Base-by-base conservation (phyloP, 257 asterid species). In the Penstemon eatonii region DNA sequence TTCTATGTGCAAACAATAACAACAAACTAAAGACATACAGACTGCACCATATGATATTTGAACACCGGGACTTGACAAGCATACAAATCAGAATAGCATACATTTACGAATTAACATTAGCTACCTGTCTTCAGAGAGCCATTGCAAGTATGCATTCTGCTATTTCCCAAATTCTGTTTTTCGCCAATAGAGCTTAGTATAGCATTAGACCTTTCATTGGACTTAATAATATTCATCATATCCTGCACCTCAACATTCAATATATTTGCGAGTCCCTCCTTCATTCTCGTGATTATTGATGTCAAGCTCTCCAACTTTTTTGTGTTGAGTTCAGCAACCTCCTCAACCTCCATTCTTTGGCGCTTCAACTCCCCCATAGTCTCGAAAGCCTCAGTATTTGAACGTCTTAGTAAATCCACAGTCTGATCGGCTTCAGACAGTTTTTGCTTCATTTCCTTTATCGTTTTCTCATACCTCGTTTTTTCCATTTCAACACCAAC, bases 301-400 rank as follows among this genome's bases (percentile, higher is more conserved):
- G 33, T 44, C 50, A 67, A 51, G 44, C n/a, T 15, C 13, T 52
- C 54, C 8, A 38, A 54, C 66, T n/a, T 61, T 47, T 53, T 63
- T 41, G 6, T 61, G 49, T 67, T 36, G 6, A 7, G 50, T 7
- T 67, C 61, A 25, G 44, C 8, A n/a, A 13, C 38, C 46, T 65
- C 39, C 40, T 65, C 44, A 4, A 39, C 72, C 70, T 41, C 67
- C 37, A 40, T 7, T 3, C 10, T 42, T 7, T 39, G 56, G 3
- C 43, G 19, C 60, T 37, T 72, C 65, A 72, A 56, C 49, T 56
- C 65, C 66, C 18, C 47, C 10, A 73, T 33, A 18, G 67, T 39
- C 15, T 12, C 36, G 39, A 44, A 7, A 5, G 56, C 56, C 4
- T 44, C 68, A 36, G 45, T 0, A 46, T 19, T 5, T 46, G 18